Evolutionary conservation across 306 rosid species (phyloP), one percentile per base, ranked within the genome.

Genomic region (Prunus campanulata): DNA sequence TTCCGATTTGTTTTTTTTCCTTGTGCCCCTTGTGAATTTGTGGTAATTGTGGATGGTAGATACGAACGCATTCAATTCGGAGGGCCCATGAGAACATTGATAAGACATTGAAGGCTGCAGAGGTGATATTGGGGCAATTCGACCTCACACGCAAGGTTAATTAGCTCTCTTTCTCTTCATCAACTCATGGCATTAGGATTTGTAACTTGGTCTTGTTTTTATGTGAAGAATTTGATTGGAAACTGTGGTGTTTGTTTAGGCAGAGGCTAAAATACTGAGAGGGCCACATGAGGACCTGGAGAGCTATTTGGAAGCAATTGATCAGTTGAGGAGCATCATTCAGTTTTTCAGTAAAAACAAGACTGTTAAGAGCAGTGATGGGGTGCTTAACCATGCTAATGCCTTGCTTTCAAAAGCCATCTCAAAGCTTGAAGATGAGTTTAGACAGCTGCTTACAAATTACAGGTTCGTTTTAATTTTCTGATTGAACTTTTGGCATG

Each of bases 251-350:
- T 46, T 60, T 2, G 69, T 78, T 51, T 76, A 95, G 97, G 99
- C 99, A 2, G 99, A 96, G 93, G 98, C 98, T 78, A 96, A 89
- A 88, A 92, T 96, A 76, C 81, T 92, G 35, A 83, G 91, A 76
- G 99, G 99, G 47, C 99, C 99, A 49, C 99, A 92, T 63, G 99
- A 95, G 83, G 98, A 95, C 82, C 89, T 96, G 16, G 98, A 96
- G 82, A 91, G 92, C 86, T 92, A 91, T 83, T 82, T 96, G 73
- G 98, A 75, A 85, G 99, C 98, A 61, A 78, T 92, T 77, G 91
- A 83, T 80, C 97, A 96, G 75, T 75, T 96, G 74, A 87, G 93
- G 81, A 72, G 81, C 75, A 82, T 78, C 70, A 76, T 87, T 62
- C 77, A 75, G 15, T 96, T 88, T 87, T 96, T 96, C 80, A 88